Base-by-base conservation (phyloP, 768 basidiomycete species). In the Naematelia aurantialba region DNA sequence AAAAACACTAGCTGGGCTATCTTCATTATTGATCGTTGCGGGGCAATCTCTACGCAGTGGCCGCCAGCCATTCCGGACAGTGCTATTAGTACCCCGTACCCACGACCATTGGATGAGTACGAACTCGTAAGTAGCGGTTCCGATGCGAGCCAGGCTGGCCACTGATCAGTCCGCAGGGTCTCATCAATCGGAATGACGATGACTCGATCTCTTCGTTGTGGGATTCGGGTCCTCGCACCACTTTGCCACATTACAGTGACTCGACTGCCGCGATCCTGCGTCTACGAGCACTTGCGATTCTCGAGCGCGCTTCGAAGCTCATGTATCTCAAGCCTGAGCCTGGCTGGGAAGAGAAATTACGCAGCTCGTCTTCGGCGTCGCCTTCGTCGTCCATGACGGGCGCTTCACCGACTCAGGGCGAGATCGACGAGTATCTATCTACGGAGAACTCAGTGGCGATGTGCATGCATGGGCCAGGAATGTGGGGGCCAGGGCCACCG, bases 291-390 rank as follows among this genome's bases (percentile, higher is more conserved):
- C 52, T 73, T 11, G 27, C 54, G 11, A 59, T 73, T 3, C 62
- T 73, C 25, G 72, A 73, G 31, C 42, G 65, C 46, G 48, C 72
- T 5, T 68, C 65, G 8, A 73, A 73, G 49, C 48, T 73, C 17
- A 69, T 70, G 62, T 70, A 70, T 48, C 60, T 62, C 31, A 30
- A 56, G 4, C 69, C 72, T 1, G 72, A 73, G 52, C 51, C 49
- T 11, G 72, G 67, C 1, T 66, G 61, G 52, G 52, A 65, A 31
- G 45, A 22, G 2, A 48, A 21, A 22, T 55, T 45, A 42, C 14
- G 13, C 25, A 5, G 39, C 26, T 49, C 29, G 24, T 59, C 57
- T 12, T 25, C 22, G 13, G 48, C 47, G 1, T 27, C 31, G 5
- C n/a, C 24, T 13, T 4, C 22, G 12, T 26, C 47, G 5, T 12